A percentile compares a stretch with the other conserved stretches of the same genome.
Evolutionary conservation across 2,329 filamentous ascomycete genomes (phyloP).

Genomic region (Parafenestella ontariensis): DNA sequence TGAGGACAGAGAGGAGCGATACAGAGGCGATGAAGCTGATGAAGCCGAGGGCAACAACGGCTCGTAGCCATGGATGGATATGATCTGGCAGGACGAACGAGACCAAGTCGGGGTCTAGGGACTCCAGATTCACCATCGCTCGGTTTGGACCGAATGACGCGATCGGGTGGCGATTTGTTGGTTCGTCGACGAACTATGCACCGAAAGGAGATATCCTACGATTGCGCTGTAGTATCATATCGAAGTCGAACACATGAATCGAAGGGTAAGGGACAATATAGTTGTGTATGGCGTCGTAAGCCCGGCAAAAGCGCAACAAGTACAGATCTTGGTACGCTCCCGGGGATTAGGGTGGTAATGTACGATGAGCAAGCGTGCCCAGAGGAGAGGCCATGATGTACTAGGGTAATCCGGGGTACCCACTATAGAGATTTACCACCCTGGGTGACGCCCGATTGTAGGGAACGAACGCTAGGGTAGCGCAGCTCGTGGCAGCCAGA

Average conservation of each 20-base stretch:
- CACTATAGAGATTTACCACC: constrained; percentile 17
- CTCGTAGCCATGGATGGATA: constrained; percentile 53
- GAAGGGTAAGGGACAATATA: background rate
- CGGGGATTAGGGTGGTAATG: constrained; percentile 31
- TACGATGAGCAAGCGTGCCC: constrained; percentile 17
- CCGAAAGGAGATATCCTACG: constrained; percentile 16
- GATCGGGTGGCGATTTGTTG: background rate
- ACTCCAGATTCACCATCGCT: constrained; percentile 28
- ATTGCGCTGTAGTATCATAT: constrained; percentile 23
- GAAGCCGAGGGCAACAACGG: constrained; percentile 56
- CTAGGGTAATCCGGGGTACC: constrained; percentile 13
- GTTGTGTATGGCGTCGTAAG: constrained; percentile 2
- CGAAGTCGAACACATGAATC: constrained; percentile 14
- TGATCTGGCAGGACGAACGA: constrained; percentile 44
- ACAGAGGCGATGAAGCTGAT: constrained; percentile 56
- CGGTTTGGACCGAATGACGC: background rate
- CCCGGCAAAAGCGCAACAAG: constrained; percentile 7
- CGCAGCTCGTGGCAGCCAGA: constrained; percentile 10
- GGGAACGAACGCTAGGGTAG: constrained; percentile 7
- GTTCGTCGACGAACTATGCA: constrained; percentile 15
- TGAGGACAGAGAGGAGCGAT: constrained; percentile 54
- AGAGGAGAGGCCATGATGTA: constrained; percentile 5
- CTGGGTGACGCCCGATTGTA: constrained; percentile 7
- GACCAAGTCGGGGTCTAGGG: constrained; percentile 34
- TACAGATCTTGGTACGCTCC: constrained; percentile 8